These are phyloP conservation scores for Leucogyrophana mollusca DNA, from an alignment of 768 basidiomycete species.

Conservation along the genomic window DNA sequence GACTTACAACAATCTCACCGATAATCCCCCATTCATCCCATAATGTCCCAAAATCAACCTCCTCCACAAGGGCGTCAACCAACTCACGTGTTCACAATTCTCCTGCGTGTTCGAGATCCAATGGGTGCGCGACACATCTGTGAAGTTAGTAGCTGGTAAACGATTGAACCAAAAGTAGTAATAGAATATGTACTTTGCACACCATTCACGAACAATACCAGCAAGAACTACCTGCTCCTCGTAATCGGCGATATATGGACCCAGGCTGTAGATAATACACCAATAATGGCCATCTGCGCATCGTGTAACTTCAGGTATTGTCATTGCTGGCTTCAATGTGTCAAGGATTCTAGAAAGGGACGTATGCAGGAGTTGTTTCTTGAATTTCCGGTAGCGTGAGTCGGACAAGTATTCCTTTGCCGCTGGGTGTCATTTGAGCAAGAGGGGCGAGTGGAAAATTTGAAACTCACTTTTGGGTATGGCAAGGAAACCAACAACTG, in stretches of 20 bases:
- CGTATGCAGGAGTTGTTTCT: conserved; percentile 27
- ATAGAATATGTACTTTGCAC: conserved; percentile 23
- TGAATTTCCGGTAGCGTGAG: conserved; percentile 22
- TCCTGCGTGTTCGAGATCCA: conserved; percentile 23
- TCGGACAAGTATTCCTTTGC: conserved; percentile 9
- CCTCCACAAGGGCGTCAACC: conserved; percentile 21
- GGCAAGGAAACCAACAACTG: conserved; percentile 1
- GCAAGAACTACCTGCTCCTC: conserved; percentile 35
- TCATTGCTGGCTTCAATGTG: conserved; percentile 25
- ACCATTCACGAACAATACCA: conserved; percentile 36
- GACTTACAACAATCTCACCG: conserved; percentile 28
- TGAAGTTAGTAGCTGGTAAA: too few species aligned
- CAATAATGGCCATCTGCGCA: conserved; percentile 32
- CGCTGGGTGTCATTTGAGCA: conserved; percentile 1
- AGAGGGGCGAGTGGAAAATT: neutral
- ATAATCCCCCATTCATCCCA: conserved; percentile 36
- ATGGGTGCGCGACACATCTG: conserved; percentile 22
- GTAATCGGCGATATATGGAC: conserved; percentile 40
- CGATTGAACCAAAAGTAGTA: conserved; percentile 7
- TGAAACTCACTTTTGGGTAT: conserved; percentile 6
- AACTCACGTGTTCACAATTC: conserved; percentile 17
- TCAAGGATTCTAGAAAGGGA: conserved; percentile 25
- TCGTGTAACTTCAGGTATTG: conserved; percentile 14
- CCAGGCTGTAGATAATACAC: conserved; percentile 30
- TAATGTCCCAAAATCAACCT: conserved; percentile 24